Percentiles rank a stretch among this genome's conserved stretches.
Conservation (phyloP, 225 moss, liverwort and hornwort genomes). For the Straminergon stramineum region DNA sequence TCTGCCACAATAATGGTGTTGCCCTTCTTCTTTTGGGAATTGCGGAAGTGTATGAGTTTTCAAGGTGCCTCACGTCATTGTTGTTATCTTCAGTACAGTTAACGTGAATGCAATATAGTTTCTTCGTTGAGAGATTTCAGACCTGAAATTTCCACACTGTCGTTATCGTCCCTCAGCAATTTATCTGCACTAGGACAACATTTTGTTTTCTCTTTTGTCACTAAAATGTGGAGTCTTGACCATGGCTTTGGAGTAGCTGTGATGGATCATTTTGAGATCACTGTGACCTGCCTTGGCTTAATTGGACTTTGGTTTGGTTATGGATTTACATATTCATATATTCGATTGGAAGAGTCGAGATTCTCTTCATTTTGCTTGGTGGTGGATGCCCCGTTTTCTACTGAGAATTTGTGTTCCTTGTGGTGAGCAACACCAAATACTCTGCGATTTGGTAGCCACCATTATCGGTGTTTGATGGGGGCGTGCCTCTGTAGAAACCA, state of each 20-base stretch:
- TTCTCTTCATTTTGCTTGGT: neutral
- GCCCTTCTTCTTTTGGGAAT: constrained; percentile 54
- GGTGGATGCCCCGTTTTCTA: neutral
- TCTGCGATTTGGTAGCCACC: neutral
- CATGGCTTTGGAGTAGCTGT: neutral
- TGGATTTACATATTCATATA: neutral
- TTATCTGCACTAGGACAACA: no score
- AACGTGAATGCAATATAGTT: neutral
- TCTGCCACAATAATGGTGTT: constrained; percentile 51
- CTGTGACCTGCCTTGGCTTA: neutral
- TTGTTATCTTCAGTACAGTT: neutral
- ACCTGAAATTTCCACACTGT: neutral
- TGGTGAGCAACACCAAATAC: neutral
- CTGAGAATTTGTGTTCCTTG: neutral
- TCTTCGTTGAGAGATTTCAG: neutral
- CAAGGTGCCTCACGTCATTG: neutral
- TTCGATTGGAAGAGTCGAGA: neutral
- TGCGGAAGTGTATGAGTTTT: constrained; percentile 15
- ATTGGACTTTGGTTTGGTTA: neutral
- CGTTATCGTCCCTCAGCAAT: neutral
- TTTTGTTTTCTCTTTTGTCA: neutral
- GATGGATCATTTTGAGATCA: neutral
- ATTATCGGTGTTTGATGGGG: neutral
- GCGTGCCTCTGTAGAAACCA: neutral
- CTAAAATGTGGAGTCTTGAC: neutral